Conservation (phyloP, 1,284 basidiomycete species). For the Tremellales sp. region DNA sequence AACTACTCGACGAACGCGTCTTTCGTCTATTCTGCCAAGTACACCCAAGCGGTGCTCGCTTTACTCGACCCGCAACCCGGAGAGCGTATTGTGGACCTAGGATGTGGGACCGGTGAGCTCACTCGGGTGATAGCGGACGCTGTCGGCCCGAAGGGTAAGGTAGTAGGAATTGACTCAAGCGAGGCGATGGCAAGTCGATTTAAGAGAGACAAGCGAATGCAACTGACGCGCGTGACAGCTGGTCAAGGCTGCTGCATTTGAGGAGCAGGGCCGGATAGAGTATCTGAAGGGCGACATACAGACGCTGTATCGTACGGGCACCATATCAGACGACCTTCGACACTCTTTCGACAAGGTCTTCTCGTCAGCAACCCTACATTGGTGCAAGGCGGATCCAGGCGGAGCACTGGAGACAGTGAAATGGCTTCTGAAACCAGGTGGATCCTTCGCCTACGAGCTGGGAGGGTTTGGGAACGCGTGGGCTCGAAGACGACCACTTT, state of each 20-base stretch:
- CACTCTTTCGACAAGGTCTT: conserved; percentile 56
- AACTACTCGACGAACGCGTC: conserved; percentile 47
- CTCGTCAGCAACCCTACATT: conserved; percentile 73
- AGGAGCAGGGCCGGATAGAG: conserved; percentile 51
- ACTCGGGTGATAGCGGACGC: conserved; percentile 57
- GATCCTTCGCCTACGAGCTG: conserved; percentile 69
- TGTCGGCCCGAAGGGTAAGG: conserved; percentile 57
- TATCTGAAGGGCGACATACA: conserved; percentile 41
- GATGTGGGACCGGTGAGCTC: conserved; percentile 76
- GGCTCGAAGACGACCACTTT: conserved; percentile 4
- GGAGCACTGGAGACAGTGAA: conserved; percentile 62
- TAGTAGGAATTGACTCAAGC: conserved; percentile 67
- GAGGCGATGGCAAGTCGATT: conserved; percentile 61
- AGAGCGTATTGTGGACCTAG: conserved; percentile 70
- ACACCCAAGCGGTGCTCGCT: conserved; percentile 59
- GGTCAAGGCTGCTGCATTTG: conserved; percentile 56
- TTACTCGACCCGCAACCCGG: conserved; percentile 62
- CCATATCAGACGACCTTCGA: conserved; percentile 16
- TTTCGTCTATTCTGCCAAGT: conserved; percentile 70
- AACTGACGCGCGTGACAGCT: conserved; percentile 50
- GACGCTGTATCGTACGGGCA: conserved; percentile 13
- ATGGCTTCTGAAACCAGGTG: conserved; percentile 62
- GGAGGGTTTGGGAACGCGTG: conserved; percentile 57
- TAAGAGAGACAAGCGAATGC: too few species aligned
- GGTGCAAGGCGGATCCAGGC: conserved; percentile 70